Conservation (phyloP, 2,329 filamentous ascomycete genomes). For the Cladosporium phlei region DNA sequence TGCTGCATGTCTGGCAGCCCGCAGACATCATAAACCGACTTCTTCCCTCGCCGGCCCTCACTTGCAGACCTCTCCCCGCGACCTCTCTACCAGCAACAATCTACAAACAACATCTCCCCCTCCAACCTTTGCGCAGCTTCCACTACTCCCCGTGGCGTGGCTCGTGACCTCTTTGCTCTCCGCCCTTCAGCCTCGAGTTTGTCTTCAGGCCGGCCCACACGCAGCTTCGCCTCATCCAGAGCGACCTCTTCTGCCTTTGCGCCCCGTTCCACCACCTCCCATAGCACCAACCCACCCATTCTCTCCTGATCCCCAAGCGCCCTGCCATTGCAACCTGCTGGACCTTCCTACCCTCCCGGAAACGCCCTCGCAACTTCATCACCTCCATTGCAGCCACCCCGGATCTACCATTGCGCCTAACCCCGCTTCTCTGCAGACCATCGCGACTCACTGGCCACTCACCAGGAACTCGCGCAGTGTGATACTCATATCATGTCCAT, state of each 20-base stretch:
- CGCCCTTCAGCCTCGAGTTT: slow-evolving; percentile 5
- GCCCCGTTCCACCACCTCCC: neutral
- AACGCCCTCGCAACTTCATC: neutral
- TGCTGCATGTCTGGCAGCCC: too few relatives aligned
- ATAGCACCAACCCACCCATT: slow-evolving; percentile 7
- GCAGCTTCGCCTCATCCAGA: slow-evolving; percentile 6
- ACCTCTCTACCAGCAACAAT: neutral
- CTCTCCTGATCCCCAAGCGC: slow-evolving; percentile 13
- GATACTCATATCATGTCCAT: slow-evolving; percentile 5
- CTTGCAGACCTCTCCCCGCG: neutral
- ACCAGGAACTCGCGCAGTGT: neutral
- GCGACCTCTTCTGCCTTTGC: slow-evolving; percentile 1
- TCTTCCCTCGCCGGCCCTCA: neutral
- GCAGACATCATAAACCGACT: slow-evolving; percentile 3
- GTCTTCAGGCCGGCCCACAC: neutral
- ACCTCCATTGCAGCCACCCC: slow-evolving; percentile 6
- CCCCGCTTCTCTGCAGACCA: neutral
- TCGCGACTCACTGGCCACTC: slow-evolving; percentile 4
- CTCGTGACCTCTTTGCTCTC: slow-evolving; percentile 8
- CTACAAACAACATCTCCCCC: neutral
- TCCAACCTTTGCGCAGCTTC: slow-evolving; percentile 8
- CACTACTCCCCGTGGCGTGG: slow-evolving; percentile 13
- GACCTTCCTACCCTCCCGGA: slow-evolving; percentile 4
- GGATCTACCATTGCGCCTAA: slow-evolving; percentile 3
- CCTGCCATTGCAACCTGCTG: slow-evolving; percentile 1